Evolutionary conservation across 371 early-diverging fungal genomes (phyloP).

Genomic region (Catenaria anguillulae): DNA sequence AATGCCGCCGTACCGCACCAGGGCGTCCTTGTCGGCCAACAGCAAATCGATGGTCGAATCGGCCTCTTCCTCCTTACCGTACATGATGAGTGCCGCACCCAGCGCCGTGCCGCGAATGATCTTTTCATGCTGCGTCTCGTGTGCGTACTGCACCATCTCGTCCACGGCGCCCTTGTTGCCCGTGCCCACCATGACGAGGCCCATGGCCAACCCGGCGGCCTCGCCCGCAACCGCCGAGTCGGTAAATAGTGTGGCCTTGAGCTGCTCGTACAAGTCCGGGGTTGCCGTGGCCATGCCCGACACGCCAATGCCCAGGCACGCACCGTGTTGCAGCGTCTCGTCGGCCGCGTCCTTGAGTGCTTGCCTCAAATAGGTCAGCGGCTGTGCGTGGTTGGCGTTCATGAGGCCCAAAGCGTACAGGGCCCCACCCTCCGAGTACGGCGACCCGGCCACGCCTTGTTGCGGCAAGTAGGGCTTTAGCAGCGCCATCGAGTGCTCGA

Average conservation of each 20-base stretch:
- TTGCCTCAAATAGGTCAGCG: constrained; percentile 63
- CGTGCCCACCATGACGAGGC: constrained; percentile 91
- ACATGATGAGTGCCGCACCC: constrained; percentile 89
- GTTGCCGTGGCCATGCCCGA: constrained; percentile 88
- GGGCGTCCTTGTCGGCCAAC: constrained; percentile 78
- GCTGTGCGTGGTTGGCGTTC: constrained; percentile 80
- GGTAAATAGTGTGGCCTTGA: constrained; percentile 70
- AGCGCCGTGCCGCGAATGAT: constrained; percentile 90
- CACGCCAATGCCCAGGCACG: constrained; percentile 91
- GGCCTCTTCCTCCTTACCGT: constrained; percentile 84
- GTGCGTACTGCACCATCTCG: constrained; percentile 89
- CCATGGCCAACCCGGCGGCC: constrained; percentile 95
- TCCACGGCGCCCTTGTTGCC: constrained; percentile 64
- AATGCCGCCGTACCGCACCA: constrained; percentile 89
- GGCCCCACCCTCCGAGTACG: constrained; percentile 95
- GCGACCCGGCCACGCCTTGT: constrained; percentile 63
- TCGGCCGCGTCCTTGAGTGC: constrained; percentile 62
- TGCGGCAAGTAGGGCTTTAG: constrained; percentile 88
- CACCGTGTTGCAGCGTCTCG: constrained; percentile 95
- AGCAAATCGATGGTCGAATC: constrained; percentile 72
- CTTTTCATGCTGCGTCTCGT: constrained; percentile 96
- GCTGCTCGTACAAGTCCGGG: constrained; percentile 60
- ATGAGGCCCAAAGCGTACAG: constrained; percentile 96
- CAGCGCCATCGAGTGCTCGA: constrained; percentile 64
- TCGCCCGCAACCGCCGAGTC: constrained; percentile 96